Conservation (phyloP, 345 rosid genomes). For the Microcos paniculata region DNA sequence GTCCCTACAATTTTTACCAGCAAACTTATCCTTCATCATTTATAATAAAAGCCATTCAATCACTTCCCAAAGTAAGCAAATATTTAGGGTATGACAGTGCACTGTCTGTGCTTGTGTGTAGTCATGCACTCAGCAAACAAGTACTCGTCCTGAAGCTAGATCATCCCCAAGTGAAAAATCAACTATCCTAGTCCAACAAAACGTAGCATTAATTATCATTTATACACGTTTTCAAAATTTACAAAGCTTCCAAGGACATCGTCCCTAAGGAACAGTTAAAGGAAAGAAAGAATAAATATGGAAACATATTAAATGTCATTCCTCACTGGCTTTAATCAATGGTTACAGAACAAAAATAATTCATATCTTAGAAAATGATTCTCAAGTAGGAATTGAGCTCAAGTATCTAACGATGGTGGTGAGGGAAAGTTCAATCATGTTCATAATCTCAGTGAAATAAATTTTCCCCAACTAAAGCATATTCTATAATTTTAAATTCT, state of each 20-base stretch:
- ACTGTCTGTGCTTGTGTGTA: too few species aligned
- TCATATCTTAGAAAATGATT: background rate
- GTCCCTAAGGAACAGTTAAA: background rate
- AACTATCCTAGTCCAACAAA: background rate
- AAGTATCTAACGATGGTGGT: background rate
- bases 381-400: background rate
- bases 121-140: too few species aligned
- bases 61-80: background rate
- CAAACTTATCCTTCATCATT: background rate
- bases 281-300: slow-evolving; percentile 7
- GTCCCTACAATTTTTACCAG: background rate
- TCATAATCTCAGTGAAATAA: background rate
- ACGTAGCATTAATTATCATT: background rate
- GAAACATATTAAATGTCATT: background rate
- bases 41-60: background rate
- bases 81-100: background rate
- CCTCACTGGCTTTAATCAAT: background rate
- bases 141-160: background rate
- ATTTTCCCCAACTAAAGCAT: background rate
- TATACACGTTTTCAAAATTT: background rate
- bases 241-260: background rate
- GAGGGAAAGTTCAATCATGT: background rate
- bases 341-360: background rate
- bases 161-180: background rate
- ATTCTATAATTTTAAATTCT: slow-evolving; percentile 3